A percentile compares a stretch with the other conserved stretches of the same genome.
phyloP scores from a whole-genome alignment of 2,329 filamentous ascomycete genomes.

The Fusarium hainanense region DNA sequence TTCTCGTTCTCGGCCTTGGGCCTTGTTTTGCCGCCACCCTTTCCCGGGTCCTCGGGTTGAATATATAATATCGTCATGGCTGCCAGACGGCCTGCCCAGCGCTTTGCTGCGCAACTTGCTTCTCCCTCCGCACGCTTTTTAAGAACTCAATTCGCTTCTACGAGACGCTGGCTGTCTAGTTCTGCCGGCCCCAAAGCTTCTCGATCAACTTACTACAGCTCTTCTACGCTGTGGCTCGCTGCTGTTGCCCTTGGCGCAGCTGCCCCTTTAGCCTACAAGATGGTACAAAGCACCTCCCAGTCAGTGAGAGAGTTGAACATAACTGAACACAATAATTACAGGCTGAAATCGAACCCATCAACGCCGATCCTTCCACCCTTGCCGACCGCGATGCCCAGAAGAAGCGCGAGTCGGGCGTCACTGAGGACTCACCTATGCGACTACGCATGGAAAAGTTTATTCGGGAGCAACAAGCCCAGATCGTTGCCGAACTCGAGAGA shows the following conservation, averaged over 20 bases:
- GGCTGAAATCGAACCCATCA: constrained; percentile 56
- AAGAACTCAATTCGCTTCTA: constrained; percentile 44
- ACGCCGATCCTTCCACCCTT: constrained; percentile 75
- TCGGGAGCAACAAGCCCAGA: constrained; percentile 89
- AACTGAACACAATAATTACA: constrained; percentile 45
- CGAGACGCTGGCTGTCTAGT: constrained; percentile 44
- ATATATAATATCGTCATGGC: constrained; percentile 50
- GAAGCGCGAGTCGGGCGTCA: constrained; percentile 77
- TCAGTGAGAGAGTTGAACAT: constrained; percentile 20
- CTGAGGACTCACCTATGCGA: constrained; percentile 88
- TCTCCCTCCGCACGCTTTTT: constrained; percentile 41
- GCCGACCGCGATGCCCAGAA: constrained; percentile 85
- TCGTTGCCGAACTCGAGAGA: constrained; percentile 83
- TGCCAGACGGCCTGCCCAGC: constrained; percentile 46
- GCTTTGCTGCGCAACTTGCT: constrained; percentile 47
- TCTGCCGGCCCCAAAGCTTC: constrained; percentile 38
- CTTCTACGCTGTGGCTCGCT: constrained; percentile 47
- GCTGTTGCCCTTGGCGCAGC: constrained; percentile 62
- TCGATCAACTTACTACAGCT: constrained; percentile 33
- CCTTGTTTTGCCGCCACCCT: constrained; percentile 5
- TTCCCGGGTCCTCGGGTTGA: constrained; percentile 20
- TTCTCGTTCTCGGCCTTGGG: constrained; percentile 16
- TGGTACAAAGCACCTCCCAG: constrained; percentile 57
- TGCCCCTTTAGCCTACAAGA: constrained; percentile 66
- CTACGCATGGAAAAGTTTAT: constrained; percentile 98